Evolutionary conservation across 345 rosid genomes (phyloP), one percentile per base, ranked within the genome.

Genomic region (Brassica carinata): DNA sequence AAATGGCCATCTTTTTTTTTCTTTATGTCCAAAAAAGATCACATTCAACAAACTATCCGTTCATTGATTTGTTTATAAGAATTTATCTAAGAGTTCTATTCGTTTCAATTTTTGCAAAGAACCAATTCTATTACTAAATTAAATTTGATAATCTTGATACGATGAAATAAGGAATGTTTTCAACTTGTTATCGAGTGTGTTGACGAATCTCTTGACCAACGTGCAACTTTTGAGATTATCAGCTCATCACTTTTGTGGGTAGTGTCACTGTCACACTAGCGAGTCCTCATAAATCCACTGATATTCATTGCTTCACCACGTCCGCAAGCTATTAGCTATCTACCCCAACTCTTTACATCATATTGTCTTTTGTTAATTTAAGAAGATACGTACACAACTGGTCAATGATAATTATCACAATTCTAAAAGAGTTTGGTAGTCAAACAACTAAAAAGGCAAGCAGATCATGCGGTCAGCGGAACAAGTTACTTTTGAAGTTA

Each of bases 361-460:
- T 78, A 64, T 53, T 51, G 76, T 64, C 71, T 53, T 59, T 73
- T 38, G 51, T 17, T 40, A 19, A 30, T 30, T 59, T 45, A 67
- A 14, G 58, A 67, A 7, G 14, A 73, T 18, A 66, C 11, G 57
- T 62, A 79, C 76, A 69, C 62, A 64, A 53, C 19, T 75, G 83
- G 79, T 64, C 79, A 17, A 74, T 29, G 29, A 53, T 11, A 69
- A 55, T 75, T 65, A 75, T 80, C 55, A 75, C 72, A 80, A 29
- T 63, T 51, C 38, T 36, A 70, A 36, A 68, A 53, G 58, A 17
- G 30, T 27, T 69, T 80, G 72, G 76, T 64, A 70, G 72, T 80
- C 79, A 75, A 80, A 70, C n/a, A 80, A 69, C 76, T 69, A 51
- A 33, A 69, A 80, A 80, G 72, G 67, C 76, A 65, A 69, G 79